These are phyloP conservation scores for Glutinoglossum americanum DNA, from an alignment of 495 filamentous ascomycete species.

Conservation along the genomic window DNA sequence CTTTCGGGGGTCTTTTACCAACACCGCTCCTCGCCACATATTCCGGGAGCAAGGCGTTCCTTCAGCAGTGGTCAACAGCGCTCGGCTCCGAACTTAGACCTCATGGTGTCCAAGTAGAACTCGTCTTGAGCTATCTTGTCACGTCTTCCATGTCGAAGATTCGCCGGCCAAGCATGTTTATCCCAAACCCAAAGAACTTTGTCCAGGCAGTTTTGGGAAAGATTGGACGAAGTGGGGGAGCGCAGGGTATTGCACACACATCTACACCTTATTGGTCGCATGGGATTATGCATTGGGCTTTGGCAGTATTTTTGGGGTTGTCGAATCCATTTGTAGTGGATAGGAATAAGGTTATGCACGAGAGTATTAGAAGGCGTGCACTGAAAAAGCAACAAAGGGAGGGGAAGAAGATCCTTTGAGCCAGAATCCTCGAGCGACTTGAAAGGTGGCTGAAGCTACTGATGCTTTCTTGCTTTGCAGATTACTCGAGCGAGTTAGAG, in stretches of 20 bases:
- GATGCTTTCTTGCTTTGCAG: too few relatives aligned
- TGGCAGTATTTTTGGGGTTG: constrained; percentile 48
- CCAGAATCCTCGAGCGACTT: not conserved
- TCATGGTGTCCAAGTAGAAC: constrained; percentile 60
- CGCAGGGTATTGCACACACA: constrained; percentile 51
- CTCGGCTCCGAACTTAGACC: constrained; percentile 64
- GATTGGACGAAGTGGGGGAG: constrained; percentile 58
- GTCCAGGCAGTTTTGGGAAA: constrained; percentile 59
- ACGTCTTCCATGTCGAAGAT: constrained; percentile 94
- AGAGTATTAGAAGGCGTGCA: constrained; percentile 67
- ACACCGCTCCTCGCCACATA: constrained; percentile 91
- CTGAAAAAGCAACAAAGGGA: constrained; percentile 77
- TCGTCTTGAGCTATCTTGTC: constrained; percentile 79
- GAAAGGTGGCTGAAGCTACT: too few relatives aligned
- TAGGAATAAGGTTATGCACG: constrained; percentile 62
- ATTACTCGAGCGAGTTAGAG: too few relatives aligned
- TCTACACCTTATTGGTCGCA: constrained; percentile 90
- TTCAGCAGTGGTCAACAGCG: constrained; percentile 86
- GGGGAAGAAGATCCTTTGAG: constrained; percentile 31
- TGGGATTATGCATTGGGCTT: constrained; percentile 64
- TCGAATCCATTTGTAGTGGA: constrained; percentile 37
- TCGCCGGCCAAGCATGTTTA: constrained; percentile 45
- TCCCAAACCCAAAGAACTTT: constrained; percentile 65
- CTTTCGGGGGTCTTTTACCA: constrained; percentile 74
- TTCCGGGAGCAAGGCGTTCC: constrained; percentile 92